These are phyloP conservation scores for Tetrahymena thermophila DNA, from an alignment of 73 alveolate species.

Conservation along the genomic window DNA sequence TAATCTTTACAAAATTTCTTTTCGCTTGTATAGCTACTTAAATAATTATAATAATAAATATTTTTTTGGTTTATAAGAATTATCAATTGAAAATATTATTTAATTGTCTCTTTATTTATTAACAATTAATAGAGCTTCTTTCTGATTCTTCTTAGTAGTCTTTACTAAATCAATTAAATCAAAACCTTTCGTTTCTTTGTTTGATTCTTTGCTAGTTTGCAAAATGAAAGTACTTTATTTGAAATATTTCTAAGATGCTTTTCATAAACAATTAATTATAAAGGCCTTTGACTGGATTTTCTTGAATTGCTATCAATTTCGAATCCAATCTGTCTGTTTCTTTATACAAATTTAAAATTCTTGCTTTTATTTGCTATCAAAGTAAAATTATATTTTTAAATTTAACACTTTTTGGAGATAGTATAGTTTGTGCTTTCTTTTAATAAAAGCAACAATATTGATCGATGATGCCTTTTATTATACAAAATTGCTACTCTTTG, in stretches of 20 bases:
- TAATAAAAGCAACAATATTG: not conserved
- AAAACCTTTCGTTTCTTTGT: not conserved
- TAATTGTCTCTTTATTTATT: not conserved
- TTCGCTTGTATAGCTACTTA: not conserved
- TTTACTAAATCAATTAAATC: not conserved
- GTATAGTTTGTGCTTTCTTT: not conserved
- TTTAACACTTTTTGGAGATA: no score
- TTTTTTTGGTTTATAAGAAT: not conserved
- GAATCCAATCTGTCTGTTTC: not conserved
- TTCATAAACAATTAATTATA: no score
- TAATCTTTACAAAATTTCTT: not conserved
- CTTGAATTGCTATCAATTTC: not conserved
- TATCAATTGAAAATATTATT: not conserved
- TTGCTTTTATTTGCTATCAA: not conserved
- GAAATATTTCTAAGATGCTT: not conserved
- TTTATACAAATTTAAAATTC: no score
- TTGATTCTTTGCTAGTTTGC: not conserved
- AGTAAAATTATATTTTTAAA: no score
- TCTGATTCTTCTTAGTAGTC: not conserved
- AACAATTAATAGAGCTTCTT: not conserved
- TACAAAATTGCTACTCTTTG: no score
- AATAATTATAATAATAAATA: no score
- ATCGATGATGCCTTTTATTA: no score
- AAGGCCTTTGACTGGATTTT: not conserved
- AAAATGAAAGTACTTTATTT: not conserved